Percentiles rank a stretch among this genome's conserved stretches.
Conservation (phyloP, 2,329 filamentous ascomycete genomes). For the Chaetothyriales sp. region DNA sequence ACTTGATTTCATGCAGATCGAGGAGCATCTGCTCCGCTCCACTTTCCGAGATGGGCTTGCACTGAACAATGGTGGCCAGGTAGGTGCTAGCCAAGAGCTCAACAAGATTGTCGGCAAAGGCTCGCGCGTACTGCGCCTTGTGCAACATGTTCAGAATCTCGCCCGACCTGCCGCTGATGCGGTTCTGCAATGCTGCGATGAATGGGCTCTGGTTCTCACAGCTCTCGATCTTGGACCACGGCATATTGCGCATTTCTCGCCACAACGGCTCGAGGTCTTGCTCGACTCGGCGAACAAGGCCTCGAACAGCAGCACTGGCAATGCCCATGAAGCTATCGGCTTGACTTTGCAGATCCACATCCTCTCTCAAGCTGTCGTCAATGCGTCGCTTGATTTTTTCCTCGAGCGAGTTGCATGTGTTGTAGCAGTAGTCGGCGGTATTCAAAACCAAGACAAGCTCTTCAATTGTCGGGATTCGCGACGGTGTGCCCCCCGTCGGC, state of each 20-base stretch:
- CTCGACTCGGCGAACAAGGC: conserved; percentile 73
- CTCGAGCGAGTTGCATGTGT: conserved; percentile 81
- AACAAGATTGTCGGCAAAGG: conserved; percentile 92
- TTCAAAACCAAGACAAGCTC: conserved; percentile 80
- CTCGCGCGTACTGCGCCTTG: conserved; percentile 86
- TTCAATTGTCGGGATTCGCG: conserved; percentile 44
- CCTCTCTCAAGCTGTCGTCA: conserved; percentile 59
- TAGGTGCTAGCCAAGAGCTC: conserved; percentile 71
- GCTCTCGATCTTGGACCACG: conserved; percentile 85
- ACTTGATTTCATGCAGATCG: conserved; percentile 82
- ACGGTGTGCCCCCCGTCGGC: conserved; percentile 40
- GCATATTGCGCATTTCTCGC: conserved; percentile 94
- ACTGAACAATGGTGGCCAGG: conserved; percentile 72
- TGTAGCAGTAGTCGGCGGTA: conserved; percentile 94
- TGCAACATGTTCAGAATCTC: conserved; percentile 66
- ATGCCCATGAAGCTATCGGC: conserved; percentile 93
- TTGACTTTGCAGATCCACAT: conserved; percentile 81
- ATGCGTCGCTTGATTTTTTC: conserved; percentile 88
- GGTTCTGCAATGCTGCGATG: conserved; percentile 64
- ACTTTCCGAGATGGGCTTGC: conserved; percentile 80
- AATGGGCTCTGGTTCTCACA: conserved; percentile 92
- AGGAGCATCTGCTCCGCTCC: conserved; percentile 97
- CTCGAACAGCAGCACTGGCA: conserved; percentile 71
- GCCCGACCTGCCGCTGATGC: conserved; percentile 55
- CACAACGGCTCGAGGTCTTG: conserved; percentile 70